A percentile compares a stretch with the other conserved stretches of the same genome.
phyloP scores from a whole-genome alignment of 768 basidiomycete genomes.

The Myochromella boudieri region DNA sequence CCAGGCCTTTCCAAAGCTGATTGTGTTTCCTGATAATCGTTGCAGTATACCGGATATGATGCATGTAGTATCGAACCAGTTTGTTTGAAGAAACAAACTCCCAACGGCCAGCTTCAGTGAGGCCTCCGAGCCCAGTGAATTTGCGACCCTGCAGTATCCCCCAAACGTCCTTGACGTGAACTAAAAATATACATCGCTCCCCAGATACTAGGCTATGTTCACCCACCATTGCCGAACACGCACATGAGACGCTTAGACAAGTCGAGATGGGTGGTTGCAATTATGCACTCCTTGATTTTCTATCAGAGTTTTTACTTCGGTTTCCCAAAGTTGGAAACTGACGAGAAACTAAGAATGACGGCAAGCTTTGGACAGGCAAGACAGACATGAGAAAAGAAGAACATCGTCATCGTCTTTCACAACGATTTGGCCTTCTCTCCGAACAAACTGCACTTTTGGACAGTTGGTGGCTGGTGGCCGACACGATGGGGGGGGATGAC shows the following conservation, averaged over 20 bases:
- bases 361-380: too few species aligned
- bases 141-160: conserved; percentile 2
- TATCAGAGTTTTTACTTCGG: too few species aligned
- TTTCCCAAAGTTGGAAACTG: too few species aligned
- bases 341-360: too few species aligned
- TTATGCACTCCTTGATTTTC: too few species aligned
- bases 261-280: too few species aligned
- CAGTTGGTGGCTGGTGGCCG: conserved; percentile 5
- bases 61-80: conserved; percentile 1
- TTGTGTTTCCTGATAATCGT: conserved; percentile 1
- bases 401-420: not conserved
- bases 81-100: not conserved
- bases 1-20: not conserved
- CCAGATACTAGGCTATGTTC: too few species aligned
- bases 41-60: not conserved
- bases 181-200: not conserved
- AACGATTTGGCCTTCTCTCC: not conserved
- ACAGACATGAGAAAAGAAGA: not conserved
- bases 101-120: too few species aligned
- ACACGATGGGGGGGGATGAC: too few species aligned
- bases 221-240: not conserved
- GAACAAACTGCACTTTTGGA: not conserved
- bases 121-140: too few species aligned
- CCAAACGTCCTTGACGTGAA: not conserved
- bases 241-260: not conserved